These are phyloP conservation scores for Pseudocercospora fuligena DNA, from an alignment of 2,329 filamentous ascomycete genomes.

Conservation along the genomic window DNA sequence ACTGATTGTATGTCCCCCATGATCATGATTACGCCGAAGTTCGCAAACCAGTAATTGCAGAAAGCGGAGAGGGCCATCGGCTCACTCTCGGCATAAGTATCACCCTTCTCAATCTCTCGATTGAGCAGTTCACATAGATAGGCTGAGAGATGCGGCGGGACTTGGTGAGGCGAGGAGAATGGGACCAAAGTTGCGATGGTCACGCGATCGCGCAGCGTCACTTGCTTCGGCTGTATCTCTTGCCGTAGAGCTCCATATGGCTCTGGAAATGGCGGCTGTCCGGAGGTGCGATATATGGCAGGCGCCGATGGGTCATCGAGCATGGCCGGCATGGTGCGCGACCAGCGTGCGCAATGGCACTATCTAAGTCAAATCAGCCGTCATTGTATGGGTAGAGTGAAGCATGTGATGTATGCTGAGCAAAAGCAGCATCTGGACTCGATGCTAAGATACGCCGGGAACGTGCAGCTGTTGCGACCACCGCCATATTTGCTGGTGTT, in stretches of 20 bases:
- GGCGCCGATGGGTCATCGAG: constrained; percentile 75
- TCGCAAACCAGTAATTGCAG: constrained; percentile 85
- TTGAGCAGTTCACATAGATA: constrained; percentile 86
- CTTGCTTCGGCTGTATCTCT: constrained; percentile 73
- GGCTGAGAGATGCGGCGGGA: constrained; percentile 74
- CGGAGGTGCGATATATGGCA: constrained; percentile 72
- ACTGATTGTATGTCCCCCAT: constrained; percentile 72
- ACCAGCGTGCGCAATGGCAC: not conserved
- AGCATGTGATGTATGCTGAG: not conserved
- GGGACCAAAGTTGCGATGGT: constrained; percentile 84
- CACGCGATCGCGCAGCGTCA: constrained; percentile 81
- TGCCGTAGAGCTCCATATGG: constrained; percentile 67
- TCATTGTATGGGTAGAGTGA: not conserved
- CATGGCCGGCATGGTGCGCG: constrained; percentile 70
- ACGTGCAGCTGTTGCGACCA: not conserved
- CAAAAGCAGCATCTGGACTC: not conserved
- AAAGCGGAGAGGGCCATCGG: constrained; percentile 75
- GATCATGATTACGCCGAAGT: constrained; percentile 87
- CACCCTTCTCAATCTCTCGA: constrained; percentile 87
- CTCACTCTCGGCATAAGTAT: constrained; percentile 88
- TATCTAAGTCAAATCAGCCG: not conserved
- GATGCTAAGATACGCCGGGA: not conserved
- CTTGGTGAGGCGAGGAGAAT: constrained; percentile 74
- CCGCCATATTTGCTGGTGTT: not conserved
- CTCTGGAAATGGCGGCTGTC: constrained; percentile 67